A percentile compares a stretch with the other conserved stretches of the same genome.
These are phyloP conservation scores for Ganoderma sp. DNA, from an alignment of 1,284 basidiomycete genomes.

Conservation along the genomic window DNA sequence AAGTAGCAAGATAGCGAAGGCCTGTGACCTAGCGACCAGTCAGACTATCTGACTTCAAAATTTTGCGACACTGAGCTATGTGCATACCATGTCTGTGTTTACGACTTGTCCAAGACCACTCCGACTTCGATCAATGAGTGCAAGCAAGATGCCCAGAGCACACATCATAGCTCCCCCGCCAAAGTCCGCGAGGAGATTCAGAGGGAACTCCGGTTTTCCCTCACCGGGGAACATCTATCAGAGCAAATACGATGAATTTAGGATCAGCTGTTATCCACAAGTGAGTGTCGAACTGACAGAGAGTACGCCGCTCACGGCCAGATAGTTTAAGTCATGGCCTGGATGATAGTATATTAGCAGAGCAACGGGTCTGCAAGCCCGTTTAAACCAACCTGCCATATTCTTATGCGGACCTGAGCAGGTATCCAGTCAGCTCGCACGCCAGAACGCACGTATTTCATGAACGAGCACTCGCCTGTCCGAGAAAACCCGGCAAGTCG, in stretches of 20 bases:
- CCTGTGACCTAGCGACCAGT: conserved; percentile 67
- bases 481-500: conserved; percentile 72
- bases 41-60: neutral
- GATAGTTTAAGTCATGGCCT: conserved; percentile 88
- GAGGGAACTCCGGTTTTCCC: conserved; percentile 73
- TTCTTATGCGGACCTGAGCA: conserved; percentile 62
- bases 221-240: conserved; percentile 71
- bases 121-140: conserved; percentile 68
- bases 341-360: conserved; percentile 4
- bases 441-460: neutral
- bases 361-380: conserved; percentile 11
- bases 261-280: neutral
- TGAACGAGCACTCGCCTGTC: conserved; percentile 48
- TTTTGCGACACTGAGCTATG: neutral
- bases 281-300: conserved; percentile 52
- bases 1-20: conserved; percentile 76
- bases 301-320: conserved; percentile 81
- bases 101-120: conserved; percentile 79
- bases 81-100: conserved; percentile 74
- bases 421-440: neutral
- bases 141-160: conserved; percentile 76
- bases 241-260: neutral
- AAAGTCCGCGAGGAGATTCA: conserved; percentile 83
- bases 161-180: conserved; percentile 82
- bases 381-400: conserved; percentile 64